These are phyloP conservation scores for Geranium incanum DNA, from an alignment of 441 rosid genomes.

Conservation along the genomic window DNA sequence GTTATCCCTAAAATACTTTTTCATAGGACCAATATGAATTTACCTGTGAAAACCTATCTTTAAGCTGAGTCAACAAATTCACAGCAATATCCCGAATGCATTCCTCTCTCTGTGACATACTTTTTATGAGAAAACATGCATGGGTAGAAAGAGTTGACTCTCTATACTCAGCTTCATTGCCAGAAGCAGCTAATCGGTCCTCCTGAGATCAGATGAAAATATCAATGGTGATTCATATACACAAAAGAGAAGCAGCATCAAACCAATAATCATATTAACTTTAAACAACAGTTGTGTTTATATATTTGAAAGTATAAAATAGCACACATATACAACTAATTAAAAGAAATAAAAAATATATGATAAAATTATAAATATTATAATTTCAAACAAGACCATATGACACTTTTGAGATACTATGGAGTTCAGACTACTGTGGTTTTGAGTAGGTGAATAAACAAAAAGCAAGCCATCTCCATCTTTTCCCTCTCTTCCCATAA, in stretches of 20 bases:
- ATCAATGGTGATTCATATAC: constrained; percentile 10
- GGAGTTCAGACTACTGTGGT: background rate
- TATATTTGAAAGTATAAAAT: background rate
- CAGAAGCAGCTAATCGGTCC: constrained; percentile 67
- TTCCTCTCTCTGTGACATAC: constrained; percentile 95
- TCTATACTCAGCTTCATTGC: constrained; percentile 70
- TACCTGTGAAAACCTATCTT: constrained; percentile 98
- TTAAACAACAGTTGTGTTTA: background rate
- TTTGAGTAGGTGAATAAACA: background rate
- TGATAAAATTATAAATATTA: constrained; percentile 7
- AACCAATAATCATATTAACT: background rate
- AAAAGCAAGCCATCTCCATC: background rate
- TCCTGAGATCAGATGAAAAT: constrained; percentile 57
- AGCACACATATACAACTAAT: background rate
- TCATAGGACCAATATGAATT: constrained; percentile 9
- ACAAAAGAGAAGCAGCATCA: background rate
- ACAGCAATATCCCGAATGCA: constrained; percentile 81
- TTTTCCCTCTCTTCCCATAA: background rate
- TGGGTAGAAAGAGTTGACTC: constrained; percentile 76
- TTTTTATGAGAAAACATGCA: constrained; percentile 83
- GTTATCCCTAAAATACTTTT: no score
- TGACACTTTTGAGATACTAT: background rate
- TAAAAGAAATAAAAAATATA: background rate
- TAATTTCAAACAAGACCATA: constrained; percentile 1
- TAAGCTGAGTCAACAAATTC: constrained; percentile 77